phyloP scores from a whole-genome alignment of 1,139 yeast genomes.

The Magnusiomyces tetraspermus region DNA sequence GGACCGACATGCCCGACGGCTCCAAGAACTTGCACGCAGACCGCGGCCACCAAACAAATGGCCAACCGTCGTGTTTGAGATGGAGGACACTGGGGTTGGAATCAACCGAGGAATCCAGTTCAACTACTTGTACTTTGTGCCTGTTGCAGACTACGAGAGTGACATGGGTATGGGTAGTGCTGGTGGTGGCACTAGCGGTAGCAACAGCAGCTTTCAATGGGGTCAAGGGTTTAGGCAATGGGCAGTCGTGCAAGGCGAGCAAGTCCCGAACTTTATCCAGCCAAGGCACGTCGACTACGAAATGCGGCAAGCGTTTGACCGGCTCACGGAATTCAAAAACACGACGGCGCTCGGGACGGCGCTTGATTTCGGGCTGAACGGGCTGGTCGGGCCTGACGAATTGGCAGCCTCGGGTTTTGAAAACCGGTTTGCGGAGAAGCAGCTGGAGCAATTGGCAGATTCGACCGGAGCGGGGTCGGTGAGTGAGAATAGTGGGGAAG shows the following conservation, averaged over 20 bases:
- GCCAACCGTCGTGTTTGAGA: conserved; percentile 12
- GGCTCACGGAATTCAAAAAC: background rate
- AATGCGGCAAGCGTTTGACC: background rate
- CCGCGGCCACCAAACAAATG: conserved; percentile 4
- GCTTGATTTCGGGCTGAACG: too few relatives aligned
- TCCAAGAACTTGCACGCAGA: background rate
- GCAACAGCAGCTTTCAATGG: background rate
- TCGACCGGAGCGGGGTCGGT: background rate
- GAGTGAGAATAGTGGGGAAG: background rate
- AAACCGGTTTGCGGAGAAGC: too few relatives aligned
- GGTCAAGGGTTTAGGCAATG: background rate
- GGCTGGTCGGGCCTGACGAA: too few relatives aligned
- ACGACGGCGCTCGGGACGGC: too few relatives aligned
- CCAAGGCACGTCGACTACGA: background rate
- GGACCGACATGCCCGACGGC: background rate
- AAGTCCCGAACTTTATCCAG: background rate
- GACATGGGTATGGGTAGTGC: background rate
- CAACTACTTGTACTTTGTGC: conserved; percentile 8
- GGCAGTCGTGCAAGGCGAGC: background rate
- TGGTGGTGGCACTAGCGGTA: background rate
- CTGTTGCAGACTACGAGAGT: background rate
- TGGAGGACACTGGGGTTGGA: conserved; percentile 8
- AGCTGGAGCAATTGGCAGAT: background rate
- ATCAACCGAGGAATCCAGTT: conserved; percentile 11
- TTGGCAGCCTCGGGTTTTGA: too few relatives aligned